phyloP scores from a whole-genome alignment of 1,139 yeast genomes.

The Saccharomyces pastorianus region DNA sequence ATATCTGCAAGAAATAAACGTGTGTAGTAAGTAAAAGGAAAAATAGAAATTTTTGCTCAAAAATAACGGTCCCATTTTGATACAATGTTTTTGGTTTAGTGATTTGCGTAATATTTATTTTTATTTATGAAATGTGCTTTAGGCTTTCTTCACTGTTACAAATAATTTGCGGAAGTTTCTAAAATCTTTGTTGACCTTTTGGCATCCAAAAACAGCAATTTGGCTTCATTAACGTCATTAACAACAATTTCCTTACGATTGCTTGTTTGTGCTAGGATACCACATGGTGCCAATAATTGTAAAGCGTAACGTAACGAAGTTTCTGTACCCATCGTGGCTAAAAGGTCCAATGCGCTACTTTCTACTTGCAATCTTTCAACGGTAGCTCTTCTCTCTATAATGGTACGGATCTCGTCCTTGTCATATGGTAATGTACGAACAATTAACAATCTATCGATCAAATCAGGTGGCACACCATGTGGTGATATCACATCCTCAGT shows the following conservation, averaged over 20 bases:
- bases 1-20: background rate
- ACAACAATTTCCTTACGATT: constrained; percentile 64
- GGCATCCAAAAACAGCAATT: constrained; percentile 77
- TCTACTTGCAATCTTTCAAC: constrained; percentile 63
- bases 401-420: constrained; percentile 72
- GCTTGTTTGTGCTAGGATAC: constrained; percentile 65
- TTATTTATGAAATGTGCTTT: background rate
- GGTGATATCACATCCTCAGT: constrained; percentile 85
- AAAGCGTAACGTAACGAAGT: constrained; percentile 86
- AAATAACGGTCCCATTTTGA: background rate
- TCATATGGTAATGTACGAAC: constrained; percentile 85
- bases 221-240: constrained; percentile 80
- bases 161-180: constrained; percentile 35
- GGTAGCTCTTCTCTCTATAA: constrained; percentile 71
- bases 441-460: constrained; percentile 81
- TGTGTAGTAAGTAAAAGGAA: background rate
- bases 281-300: constrained; percentile 87
- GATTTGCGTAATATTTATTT: background rate
- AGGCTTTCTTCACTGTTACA: constrained; percentile 12
- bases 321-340: constrained; percentile 62
- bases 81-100: background rate
- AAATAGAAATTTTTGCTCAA: background rate
- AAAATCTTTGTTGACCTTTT: constrained; percentile 75
- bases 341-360: constrained; percentile 59
- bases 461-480: constrained; percentile 94